Percentiles rank a stretch among this genome's conserved stretches.
Conservation (phyloP, 805 yeast genomes). For the Teunomyces barrocoloradensis region DNA sequence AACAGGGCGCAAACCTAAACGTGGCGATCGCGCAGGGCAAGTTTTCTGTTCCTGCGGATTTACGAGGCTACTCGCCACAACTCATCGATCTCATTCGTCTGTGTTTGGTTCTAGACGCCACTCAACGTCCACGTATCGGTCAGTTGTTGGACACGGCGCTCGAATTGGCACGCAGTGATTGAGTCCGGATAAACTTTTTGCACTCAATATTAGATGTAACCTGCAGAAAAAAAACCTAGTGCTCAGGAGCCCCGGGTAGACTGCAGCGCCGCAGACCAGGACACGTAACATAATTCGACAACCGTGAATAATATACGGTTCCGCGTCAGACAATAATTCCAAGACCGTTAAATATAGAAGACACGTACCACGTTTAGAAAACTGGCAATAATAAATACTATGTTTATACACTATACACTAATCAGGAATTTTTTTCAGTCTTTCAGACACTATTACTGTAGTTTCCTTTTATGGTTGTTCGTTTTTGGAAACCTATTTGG, state of each 20-base stretch:
- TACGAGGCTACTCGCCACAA: slow-evolving; percentile 50
- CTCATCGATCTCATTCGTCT: slow-evolving; percentile 53
- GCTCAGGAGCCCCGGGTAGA: neutral
- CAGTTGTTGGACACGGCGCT: slow-evolving; percentile 53
- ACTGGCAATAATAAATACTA: no score
- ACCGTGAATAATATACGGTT: neutral
- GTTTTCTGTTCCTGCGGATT: slow-evolving; percentile 53
- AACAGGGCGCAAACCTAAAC: slow-evolving; percentile 77
- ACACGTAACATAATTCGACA: neutral
- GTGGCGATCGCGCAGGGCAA: slow-evolving; percentile 72
- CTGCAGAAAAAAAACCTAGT: neutral
- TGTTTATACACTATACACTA: no score
- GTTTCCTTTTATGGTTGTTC: no score
- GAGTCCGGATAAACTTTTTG: neutral
- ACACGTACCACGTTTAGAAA: neutral
- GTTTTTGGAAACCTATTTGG: neutral
- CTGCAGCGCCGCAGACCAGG: neutral
- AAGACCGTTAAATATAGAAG: neutral
- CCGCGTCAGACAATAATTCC: neutral
- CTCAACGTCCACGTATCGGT: slow-evolving; percentile 61
- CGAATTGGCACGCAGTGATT: slow-evolving; percentile 21
- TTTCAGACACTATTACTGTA: no score
- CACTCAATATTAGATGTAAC: neutral
- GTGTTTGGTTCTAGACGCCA: slow-evolving; percentile 65
- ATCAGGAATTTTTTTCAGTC: no score